phyloP scores from a whole-genome alignment of 2,329 filamentous ascomycete genomes.

The Epichloe uncinata region DNA sequence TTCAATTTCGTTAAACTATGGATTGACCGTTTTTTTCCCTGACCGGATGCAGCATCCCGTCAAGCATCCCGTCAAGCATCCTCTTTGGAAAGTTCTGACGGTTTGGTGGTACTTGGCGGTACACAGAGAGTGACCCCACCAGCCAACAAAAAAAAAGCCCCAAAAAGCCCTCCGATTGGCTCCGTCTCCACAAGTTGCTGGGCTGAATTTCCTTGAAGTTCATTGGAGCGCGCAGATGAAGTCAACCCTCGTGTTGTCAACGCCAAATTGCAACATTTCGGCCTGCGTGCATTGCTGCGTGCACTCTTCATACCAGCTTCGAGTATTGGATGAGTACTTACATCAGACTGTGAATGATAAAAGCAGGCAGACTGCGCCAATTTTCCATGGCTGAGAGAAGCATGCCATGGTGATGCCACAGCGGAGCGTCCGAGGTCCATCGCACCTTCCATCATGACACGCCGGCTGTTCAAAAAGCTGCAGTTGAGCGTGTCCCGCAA shows the following conservation, averaged over 20 bases:
- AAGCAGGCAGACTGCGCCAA: not conserved
- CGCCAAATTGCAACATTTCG: not conserved
- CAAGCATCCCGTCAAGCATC: no score
- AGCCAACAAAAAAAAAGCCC: not conserved
- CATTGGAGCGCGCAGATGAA: not conserved
- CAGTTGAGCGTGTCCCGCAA: constrained; percentile 4
- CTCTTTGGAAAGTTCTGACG: not conserved
- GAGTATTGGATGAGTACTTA: not conserved
- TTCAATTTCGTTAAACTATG: no score
- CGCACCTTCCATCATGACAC: constrained; percentile 7
- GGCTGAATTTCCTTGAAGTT: not conserved
- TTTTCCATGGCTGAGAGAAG: not conserved
- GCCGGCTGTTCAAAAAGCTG: constrained; percentile 6
- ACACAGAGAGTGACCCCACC: not conserved
- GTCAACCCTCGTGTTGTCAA: not conserved
- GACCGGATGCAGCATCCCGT: no score
- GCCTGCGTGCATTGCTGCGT: not conserved
- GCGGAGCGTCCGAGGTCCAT: not conserved
- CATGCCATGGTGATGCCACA: constrained; percentile 2
- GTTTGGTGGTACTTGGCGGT: not conserved
- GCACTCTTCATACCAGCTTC: not conserved
- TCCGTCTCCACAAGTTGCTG: no score
- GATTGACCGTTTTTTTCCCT: no score
- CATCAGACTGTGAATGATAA: not conserved
- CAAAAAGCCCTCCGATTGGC: not conserved